phyloP scores from a whole-genome alignment of 257 asterid species.

The Solanum corneliomulleri region DNA sequence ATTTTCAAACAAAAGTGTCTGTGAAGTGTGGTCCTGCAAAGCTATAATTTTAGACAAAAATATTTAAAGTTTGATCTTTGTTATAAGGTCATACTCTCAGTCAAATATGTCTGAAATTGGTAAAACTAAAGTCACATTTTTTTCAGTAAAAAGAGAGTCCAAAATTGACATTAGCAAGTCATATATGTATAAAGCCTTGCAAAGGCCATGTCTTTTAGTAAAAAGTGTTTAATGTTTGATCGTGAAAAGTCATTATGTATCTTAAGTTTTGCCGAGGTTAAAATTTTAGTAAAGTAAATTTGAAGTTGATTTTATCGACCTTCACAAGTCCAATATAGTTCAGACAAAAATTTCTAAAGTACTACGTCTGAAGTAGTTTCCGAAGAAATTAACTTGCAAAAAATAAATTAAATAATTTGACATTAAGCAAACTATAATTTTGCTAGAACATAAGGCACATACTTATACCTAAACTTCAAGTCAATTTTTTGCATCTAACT shows the following conservation, averaged over 20 bases:
- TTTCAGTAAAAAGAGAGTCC: background rate
- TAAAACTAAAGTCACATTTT: background rate
- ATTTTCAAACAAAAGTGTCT: background rate
- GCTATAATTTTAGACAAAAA: background rate
- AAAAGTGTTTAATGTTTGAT: background rate
- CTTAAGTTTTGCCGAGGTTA: background rate
- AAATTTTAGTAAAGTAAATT: background rate
- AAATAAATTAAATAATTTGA: background rate
- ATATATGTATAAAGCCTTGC: background rate
- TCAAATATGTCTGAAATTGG: background rate
- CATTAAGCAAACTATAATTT: background rate
- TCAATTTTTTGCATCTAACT: background rate
- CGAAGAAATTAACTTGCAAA: background rate
- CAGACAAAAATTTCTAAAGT: rapidly evolving
- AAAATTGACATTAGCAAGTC: background rate
- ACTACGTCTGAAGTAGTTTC: background rate
- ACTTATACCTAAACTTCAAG: background rate
- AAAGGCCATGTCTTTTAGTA: background rate
- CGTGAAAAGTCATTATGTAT: background rate
- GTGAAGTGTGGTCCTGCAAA: background rate
- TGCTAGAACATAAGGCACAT: background rate
- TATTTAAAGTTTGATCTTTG: background rate
- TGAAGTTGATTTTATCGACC: background rate
- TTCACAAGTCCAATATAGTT: background rate
- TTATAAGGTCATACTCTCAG: background rate